A percentile compares a stretch with the other conserved stretches of the same genome.
phyloP scores from a whole-genome alignment of 305 asterid species.

The Caryopteris hybrid region DNA sequence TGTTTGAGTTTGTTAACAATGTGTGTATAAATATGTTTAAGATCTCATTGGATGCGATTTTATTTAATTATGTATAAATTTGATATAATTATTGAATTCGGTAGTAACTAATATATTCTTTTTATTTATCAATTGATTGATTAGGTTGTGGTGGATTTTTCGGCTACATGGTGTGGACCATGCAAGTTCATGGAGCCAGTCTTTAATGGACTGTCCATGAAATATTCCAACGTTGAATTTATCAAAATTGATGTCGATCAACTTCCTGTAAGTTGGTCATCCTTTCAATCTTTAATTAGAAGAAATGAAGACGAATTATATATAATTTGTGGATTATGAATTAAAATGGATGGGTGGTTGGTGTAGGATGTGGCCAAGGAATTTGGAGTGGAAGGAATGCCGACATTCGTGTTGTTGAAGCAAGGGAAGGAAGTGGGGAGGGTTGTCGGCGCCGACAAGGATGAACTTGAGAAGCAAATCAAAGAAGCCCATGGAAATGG shows the following conservation, averaged over 20 bases:
- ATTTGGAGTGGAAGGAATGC: slow-evolving; percentile 76
- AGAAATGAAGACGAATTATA: no score
- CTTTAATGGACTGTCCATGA: slow-evolving; percentile 42
- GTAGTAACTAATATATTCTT: no score
- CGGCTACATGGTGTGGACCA: slow-evolving; percentile 89
- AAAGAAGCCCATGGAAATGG: slow-evolving; percentile 58
- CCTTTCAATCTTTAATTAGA: no score
- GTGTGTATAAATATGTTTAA: no score
- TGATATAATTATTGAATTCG: no score
- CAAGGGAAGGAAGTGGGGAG: slow-evolving; percentile 81
- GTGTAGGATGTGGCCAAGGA: slow-evolving; percentile 59
- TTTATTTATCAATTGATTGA: not conserved
- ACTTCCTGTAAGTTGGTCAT: slow-evolving; percentile 39
- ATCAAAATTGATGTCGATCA: slow-evolving; percentile 78
- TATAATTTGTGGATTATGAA: no score
- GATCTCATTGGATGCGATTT: no score
- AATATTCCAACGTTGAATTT: slow-evolving; percentile 59
- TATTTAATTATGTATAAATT: no score
- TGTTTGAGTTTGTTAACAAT: no score
- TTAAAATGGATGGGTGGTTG: not conserved
- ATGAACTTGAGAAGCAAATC: slow-evolving; percentile 74
- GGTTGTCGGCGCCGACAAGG: slow-evolving; percentile 66
- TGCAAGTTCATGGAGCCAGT: slow-evolving; percentile 74
- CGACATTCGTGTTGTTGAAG: slow-evolving; percentile 75
- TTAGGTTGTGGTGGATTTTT: slow-evolving; percentile 77